Conservation (phyloP, 768 basidiomycete species). For the Brasilioporus rufonigricans region DNA sequence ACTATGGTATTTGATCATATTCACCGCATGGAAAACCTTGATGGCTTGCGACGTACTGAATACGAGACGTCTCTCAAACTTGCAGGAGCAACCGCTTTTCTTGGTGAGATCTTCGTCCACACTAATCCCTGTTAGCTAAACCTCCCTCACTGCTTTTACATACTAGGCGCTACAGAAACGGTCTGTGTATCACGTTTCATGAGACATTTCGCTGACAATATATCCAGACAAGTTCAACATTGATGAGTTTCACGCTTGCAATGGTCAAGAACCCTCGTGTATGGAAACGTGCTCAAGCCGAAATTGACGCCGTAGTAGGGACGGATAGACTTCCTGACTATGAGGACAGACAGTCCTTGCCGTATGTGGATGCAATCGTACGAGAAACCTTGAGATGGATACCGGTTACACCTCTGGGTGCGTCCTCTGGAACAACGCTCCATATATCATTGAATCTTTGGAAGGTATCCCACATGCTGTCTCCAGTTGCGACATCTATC, state of each 20-base stretch:
- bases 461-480: slow-evolving; percentile 1
- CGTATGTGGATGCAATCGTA: neutral
- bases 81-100: neutral
- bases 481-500: neutral
- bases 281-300: slow-evolving; percentile 4
- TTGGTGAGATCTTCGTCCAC: neutral
- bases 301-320: neutral
- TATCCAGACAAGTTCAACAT: neutral
- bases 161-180: neutral
- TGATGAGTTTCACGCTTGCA: slow-evolving; percentile 5
- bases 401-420: slow-evolving; percentile 1
- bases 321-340: slow-evolving; percentile 3
- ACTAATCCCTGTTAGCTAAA: too few species aligned
- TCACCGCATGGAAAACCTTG: neutral
- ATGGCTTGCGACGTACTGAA: neutral
- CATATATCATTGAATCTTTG: neutral
- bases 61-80: neutral
- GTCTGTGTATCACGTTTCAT: too few species aligned
- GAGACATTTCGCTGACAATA: neutral
- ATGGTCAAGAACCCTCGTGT: slow-evolving; percentile 9
- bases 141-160: neutral
- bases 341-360: slow-evolving; percentile 3
- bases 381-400: slow-evolving; percentile 4
- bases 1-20: neutral
- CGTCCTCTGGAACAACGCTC: neutral